Base-by-base conservation (phyloP, 192 early-diverging fungal genomes). In the Podila epicladia region DNA sequence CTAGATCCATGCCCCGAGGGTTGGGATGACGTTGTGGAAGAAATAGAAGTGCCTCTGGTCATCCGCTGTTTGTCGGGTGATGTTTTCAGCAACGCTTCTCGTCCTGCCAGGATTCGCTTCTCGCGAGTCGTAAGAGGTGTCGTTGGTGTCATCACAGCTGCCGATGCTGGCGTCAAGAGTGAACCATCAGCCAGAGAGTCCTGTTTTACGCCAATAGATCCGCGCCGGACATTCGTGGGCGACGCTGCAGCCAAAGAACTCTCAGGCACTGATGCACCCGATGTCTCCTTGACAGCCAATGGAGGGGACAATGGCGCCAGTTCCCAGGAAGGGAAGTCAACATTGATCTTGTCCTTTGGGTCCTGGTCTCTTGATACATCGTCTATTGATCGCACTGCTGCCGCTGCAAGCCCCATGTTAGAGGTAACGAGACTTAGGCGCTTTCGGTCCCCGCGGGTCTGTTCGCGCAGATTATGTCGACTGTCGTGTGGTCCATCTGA, bases 241-340 rank as follows among this genome's bases (percentile, higher is more conserved):
- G 75, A 71, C 15, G 61, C 20, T 33, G 65, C n/a, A n/a, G 33
- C 29, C 51, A 26, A 29, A 24, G 66, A 35, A n/a, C 28, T 6
- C 4, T 29, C 26, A 11, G 58, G 64, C 48, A 0, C 20, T 5
- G 1, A 45, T 32, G 64, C 53, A 11, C 53, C 53, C 8, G 22
- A 9, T n/a, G 9, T 72, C 29, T 72, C 77, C 35, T 69, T 69
- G n/a, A 73, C 77, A 32, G 65, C 71, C 19, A 72, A 12, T 11
- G 70, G 75, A 0, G 75, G 69, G n/a, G 75, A 72, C n/a, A 79
- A 13, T 28, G 70, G 75, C 1, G 75, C 75, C 11, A 79, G 61
- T 4, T 79, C 70, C 75, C 75, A 79, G 24, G 48, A 58, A 7
- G 75, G 75, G 4, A 79, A 37, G 17, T 72, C 75, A 12, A 79